Conservation (phyloP, 345 rosid genomes). For the Salix udensis region DNA sequence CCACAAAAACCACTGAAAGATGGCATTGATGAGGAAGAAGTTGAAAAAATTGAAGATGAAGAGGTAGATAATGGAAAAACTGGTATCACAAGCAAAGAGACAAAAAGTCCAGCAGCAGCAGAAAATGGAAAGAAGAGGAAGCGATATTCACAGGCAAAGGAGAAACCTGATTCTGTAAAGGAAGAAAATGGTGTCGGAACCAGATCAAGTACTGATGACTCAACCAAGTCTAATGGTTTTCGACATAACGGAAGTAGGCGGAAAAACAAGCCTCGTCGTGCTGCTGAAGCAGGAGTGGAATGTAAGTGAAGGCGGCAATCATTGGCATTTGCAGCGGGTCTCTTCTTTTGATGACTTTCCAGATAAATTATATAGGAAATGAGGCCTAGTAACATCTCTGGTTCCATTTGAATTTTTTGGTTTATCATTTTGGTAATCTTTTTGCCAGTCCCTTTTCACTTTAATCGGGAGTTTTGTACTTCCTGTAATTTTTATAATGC, state of each 20-base stretch:
- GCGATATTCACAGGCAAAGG: constrained; percentile 42
- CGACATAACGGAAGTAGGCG: constrained; percentile 66
- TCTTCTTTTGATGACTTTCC: constrained; percentile 19
- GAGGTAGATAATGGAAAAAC: constrained; percentile 48
- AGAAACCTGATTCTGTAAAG: constrained; percentile 42
- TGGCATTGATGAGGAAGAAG: constrained; percentile 52
- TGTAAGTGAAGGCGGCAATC: constrained; percentile 40
- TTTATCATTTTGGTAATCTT: constrained; percentile 24
- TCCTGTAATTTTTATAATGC: constrained; percentile 45
- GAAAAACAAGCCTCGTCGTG: constrained; percentile 67
- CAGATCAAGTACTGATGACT: constrained; percentile 47
- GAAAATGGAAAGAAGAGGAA: constrained; percentile 69
- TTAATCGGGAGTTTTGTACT: constrained; percentile 28
- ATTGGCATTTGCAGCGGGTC: constrained; percentile 17
- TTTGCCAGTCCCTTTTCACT: constrained; percentile 26
- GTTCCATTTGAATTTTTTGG: constrained; percentile 20
- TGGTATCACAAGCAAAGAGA: constrained; percentile 30
- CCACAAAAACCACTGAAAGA: constrained; percentile 63
- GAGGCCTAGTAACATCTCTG: constrained; percentile 31
- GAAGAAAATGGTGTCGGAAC: constrained; percentile 51
- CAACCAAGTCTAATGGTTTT: constrained; percentile 52
- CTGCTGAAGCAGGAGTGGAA: constrained; percentile 65
- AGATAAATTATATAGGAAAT: constrained; percentile 22
- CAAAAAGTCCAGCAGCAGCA: constrained; percentile 32
- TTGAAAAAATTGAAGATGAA: constrained; percentile 45